phyloP scores from a whole-genome alignment of 139 green algal species.

The Micromonas commoda region DNA sequence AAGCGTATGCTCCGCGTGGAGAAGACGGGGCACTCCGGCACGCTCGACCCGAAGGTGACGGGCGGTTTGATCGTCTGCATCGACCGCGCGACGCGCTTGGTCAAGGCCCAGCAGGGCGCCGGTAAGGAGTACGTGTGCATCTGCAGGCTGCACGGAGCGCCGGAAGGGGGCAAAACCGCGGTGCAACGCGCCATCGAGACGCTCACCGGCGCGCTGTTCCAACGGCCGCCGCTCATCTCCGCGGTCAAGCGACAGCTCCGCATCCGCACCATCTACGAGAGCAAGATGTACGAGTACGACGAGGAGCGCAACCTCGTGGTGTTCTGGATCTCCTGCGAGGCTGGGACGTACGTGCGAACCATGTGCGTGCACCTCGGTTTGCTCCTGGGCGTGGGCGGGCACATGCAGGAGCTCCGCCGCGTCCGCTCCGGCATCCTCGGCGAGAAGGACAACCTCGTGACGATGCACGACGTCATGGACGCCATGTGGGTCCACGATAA shows the following conservation, averaged over 20 bases:
- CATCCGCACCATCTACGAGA: constrained; percentile 93
- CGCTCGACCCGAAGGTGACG: constrained; percentile 91
- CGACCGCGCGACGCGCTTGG: constrained; percentile 93
- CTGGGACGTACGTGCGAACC: constrained; percentile 93
- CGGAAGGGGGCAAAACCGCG: constrained; percentile 52
- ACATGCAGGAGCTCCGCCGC: constrained; percentile 95
- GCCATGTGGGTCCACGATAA: constrained; percentile 91
- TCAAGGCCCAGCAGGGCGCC: constrained; percentile 95
- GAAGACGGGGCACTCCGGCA: constrained; percentile 96
- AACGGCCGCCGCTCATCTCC: constrained; percentile 94
- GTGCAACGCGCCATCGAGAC: constrained; percentile 69
- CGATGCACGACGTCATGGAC: constrained; percentile 99
- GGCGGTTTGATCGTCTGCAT: constrained; percentile 96
- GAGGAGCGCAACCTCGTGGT: constrained; percentile 85
- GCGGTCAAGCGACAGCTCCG: constrained; percentile 97
- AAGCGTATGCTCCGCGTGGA: constrained; percentile 92
- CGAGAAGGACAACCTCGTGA: constrained; percentile 97
- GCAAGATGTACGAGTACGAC: constrained; percentile 92
- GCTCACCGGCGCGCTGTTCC: constrained; percentile 78
- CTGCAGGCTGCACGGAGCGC: constrained; percentile 61
- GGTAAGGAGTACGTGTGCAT: constrained; percentile 99
- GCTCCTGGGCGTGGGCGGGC: constrained; percentile 87
- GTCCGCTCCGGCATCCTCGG: constrained; percentile 88
- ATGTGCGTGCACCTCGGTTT: constrained; percentile 96
- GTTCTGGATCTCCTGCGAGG: constrained; percentile 96